Base-by-base conservation (phyloP, 192 early-diverging fungal genomes). In the Coemansia sp. region DNA sequence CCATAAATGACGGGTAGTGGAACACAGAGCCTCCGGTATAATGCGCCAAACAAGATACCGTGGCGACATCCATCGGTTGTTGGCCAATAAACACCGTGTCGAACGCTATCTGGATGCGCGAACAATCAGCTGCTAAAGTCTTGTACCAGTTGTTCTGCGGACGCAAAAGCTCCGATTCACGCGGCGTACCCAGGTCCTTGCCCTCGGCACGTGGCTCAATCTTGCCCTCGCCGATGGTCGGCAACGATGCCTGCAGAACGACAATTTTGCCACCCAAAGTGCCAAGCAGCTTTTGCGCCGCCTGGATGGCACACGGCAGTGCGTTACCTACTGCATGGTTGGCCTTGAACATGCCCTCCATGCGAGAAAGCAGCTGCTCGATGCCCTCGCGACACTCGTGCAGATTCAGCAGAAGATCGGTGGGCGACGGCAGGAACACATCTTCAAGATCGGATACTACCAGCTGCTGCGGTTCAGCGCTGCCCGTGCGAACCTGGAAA, bases 391-490 rank as follows among this genome's bases (percentile, higher is more conserved):
- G 87, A n/a, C 89, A 90, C 69, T 98, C 96, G 50, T 77, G 87
- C 72, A 98, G 77, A 49, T 93, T 91, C 10, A 95, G 93, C 12
- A 98, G 86, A 38, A 98, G 82, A 71, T 96, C 94, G 52, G 90
- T 84, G 2, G 96, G 96, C 57, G 90, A 84, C 7, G 96, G 96
- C 62, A 98, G 65, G 61, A 90, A 97, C 2, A 90, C 82, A 25
- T 97, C 95, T 20, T 97, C 95, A 12, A 95, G 65, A 72, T 98
- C 96, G 4, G 91, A 84, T 3, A 98, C 92, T 20, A 96, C 91
- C 22, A 98, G 77, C 92, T 97, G 94, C 74, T 97, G 94, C 20
- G 96, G 95, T 71, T 96, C 95, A 14, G 88, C 66, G 31, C 87
- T 71, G 16, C 76, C 67, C 7, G 85, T 48, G 62, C 83, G 90